phyloP scores from a whole-genome alignment of 371 early-diverging fungal genomes.

The Amoeboaphelidium occidentale region DNA sequence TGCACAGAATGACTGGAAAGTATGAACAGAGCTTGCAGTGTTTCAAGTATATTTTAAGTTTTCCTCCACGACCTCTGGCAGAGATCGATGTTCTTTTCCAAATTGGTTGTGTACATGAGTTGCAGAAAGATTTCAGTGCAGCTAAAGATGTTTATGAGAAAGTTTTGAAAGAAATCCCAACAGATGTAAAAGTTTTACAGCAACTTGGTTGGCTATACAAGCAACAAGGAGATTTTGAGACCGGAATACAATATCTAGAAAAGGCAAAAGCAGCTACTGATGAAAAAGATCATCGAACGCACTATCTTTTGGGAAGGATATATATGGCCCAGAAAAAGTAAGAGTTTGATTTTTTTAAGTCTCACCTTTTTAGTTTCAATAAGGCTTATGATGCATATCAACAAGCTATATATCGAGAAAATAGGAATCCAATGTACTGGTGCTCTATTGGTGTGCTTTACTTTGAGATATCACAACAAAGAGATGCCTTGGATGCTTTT shows the following conservation, averaged over 20 bases:
- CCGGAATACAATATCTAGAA: too few relatives aligned
- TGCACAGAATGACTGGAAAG: constrained; percentile 78
- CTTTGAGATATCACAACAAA: constrained; percentile 48
- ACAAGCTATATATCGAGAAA: constrained; percentile 87
- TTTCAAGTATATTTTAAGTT: constrained; percentile 62
- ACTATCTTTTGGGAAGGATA: constrained; percentile 84
- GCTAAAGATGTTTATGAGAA: constrained; percentile 86
- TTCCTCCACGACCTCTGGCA: constrained; percentile 75
- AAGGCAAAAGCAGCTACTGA: constrained; percentile 56
- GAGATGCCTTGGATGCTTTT: constrained; percentile 92
- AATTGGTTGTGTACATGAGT: constrained; percentile 88
- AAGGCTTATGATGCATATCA: constrained; percentile 95
- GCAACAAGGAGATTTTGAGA: too few relatives aligned
- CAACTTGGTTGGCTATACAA: constrained; percentile 91
- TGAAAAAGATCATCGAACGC: constrained; percentile 72
- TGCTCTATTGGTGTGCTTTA: constrained; percentile 95
- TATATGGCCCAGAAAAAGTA: constrained; percentile 87
- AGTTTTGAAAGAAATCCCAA: constrained; percentile 61
- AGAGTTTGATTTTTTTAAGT: too few relatives aligned
- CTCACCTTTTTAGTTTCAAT: too few relatives aligned
- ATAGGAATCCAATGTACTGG: constrained; percentile 88
- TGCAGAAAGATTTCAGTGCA: constrained; percentile 46
- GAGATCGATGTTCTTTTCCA: constrained; percentile 92
- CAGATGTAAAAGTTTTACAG: constrained; percentile 82
- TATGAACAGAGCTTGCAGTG: constrained; percentile 62